Conservation (phyloP, 164 flowering plant species). For the Euptelea pleiosperma region DNA sequence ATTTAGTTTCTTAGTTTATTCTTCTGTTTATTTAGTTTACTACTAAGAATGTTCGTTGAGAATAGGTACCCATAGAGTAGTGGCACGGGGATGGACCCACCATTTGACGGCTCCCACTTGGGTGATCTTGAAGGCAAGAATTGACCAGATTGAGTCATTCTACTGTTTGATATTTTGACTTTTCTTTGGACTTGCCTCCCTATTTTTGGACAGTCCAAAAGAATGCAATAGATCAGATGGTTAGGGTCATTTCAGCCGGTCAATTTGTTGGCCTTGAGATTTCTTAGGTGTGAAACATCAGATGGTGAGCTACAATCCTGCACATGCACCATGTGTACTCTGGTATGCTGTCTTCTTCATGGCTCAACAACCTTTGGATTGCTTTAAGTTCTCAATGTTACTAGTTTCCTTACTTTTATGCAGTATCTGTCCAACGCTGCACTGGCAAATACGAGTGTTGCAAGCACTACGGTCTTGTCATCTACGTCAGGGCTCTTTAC, state of each 20-base stretch:
- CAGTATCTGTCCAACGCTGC: conserved; percentile 62
- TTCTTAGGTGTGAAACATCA: not conserved
- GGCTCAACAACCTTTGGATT: not conserved
- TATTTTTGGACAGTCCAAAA: not conserved
- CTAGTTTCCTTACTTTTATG: conserved; percentile 8
- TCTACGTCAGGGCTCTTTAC: conserved; percentile 68
- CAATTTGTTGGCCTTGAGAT: not conserved
- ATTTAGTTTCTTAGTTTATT: not conserved
- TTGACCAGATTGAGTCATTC: not conserved
- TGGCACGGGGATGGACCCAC: too few relatives aligned
- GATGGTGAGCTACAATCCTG: not conserved
- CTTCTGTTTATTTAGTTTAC: not conserved
- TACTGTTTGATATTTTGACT: conserved; percentile 2
- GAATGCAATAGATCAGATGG: not conserved
- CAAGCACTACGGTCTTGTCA: conserved; percentile 57
- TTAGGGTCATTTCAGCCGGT: not conserved
- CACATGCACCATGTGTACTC: not conserved
- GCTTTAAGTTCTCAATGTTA: not conserved
- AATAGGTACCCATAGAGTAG: too few relatives aligned
- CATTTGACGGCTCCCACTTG: too few relatives aligned
- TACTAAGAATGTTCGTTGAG: too few relatives aligned
- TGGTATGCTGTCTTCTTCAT: not conserved
- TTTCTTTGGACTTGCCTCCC: too few relatives aligned
- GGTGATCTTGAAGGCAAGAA: not conserved
- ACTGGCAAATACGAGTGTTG: conserved; percentile 59